Evolutionary conservation across 1,284 basidiomycete species (phyloP), one percentile per base, ranked within the genome.

Genomic region (Inonotus obliquus): DNA sequence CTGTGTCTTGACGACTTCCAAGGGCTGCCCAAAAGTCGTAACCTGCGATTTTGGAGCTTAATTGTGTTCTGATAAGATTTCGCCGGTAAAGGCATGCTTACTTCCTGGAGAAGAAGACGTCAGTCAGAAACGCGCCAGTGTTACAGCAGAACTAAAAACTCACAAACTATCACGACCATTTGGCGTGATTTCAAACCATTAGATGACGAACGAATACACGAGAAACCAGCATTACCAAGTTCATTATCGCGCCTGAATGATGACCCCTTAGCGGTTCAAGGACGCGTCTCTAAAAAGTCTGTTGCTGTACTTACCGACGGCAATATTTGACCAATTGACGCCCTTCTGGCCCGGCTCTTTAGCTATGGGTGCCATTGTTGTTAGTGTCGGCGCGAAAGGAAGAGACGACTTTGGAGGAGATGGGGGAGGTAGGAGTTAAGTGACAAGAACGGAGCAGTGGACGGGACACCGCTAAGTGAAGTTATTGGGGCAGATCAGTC

Each of bases 1-100:
- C 73, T 98, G 96, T 11, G 97, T 99, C 80, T 99, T 99, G 71
- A 98, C 77, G 47, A 99, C 97, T 78, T 99, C 97, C 61, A 99
- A 81, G 19, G 97, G 97, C 79, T 99, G 97, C 51, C 97, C 97
- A 47, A 99, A 85, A 11, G 97, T 98, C 60, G 97, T 98, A 65
- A 99, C 96, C 89, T 81, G 75, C 10, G 32, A 49, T 63, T 63
- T 57, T 62, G 64, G 19, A 27, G 54, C 29, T 27, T 21, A 52
- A 35, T 14, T 19, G 32, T 27, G 9, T 45, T 4, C 32, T 27
- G 9, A 17, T 32, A 17, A n/a, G 19, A 32, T 14, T 52, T n/a
- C 32, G 51, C 27, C 3, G 17, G n/a, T n/a, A 17, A 32, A 29
- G 29, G 53, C 41, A 29, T 59, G 77, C 77, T 76, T 72, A 77